Evolutionary conservation across 106 monocot species (phyloP), one percentile per base, ranked within the genome.

Genomic region (Dactylorhiza incarnata): DNA sequence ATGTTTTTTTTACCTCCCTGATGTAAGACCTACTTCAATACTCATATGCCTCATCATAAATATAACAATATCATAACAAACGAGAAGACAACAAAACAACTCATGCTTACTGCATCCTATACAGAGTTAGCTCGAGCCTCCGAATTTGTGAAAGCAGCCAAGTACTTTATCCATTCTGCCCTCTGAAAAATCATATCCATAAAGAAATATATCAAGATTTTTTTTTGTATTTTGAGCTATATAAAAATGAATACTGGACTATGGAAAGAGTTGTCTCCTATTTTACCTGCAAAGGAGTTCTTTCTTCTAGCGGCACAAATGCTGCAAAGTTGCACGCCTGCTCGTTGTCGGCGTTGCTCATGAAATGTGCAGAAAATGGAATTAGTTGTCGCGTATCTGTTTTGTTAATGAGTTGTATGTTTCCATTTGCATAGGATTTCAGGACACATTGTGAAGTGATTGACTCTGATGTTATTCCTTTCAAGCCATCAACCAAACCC

Each of bases 161-260:
- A 86, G 84, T 91, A 91, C 75, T 93, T 96, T 68, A 96, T 93
- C 96, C 96, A 96, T 77, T 96, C 96, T 49, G 93, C 92, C 76
- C 88, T 95, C 95, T 92, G 68, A 81, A 17, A n/a, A 82, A 29
- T 48, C 45, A 77, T 13, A n/a, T 22, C 22, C 25, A 26, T 24
- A 23, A 16, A 66, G 48, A 51, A 19, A 6, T 1, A 45, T 49
- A 0, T 72, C 23, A 22, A 6, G 5, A 48, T n/a, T n/a, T n/a
- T 49, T 10, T 9, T n/a, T 22, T 49, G 12, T 22, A 72, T 1
- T 49, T 48, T 22, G 22, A 72, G 24, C 9, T 20, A 17, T 22
- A 23, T n/a, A 37, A 11, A 22, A 22, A 72, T 22, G 9, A 6
- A 45, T 17, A 19, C 0, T 11, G 52, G 2, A 37, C 37, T 6